A percentile compares a stretch with the other conserved stretches of the same genome.
Conservation (phyloP, 208 protist species). For the Leishmania mexicana region DNA sequence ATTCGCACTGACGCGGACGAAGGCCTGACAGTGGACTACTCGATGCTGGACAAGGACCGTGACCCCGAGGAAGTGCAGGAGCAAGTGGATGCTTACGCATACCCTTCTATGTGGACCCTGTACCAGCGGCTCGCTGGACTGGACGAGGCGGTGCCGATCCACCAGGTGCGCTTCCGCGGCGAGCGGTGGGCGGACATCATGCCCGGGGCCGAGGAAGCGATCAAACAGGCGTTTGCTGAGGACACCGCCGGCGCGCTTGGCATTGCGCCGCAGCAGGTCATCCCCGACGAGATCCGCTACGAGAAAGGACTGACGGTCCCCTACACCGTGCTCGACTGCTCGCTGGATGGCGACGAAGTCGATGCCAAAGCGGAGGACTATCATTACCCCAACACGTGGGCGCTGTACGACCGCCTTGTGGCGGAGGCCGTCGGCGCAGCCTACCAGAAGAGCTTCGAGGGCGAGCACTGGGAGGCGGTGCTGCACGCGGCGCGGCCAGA, state of each 20-base stretch:
- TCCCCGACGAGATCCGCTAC: slow-evolving; percentile 38
- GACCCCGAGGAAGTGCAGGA: slow-evolving; percentile 41
- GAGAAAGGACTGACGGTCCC: slow-evolving; percentile 51
- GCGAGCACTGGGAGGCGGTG: slow-evolving; percentile 54
- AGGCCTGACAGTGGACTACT: slow-evolving; percentile 59
- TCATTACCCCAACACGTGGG: slow-evolving; percentile 56
- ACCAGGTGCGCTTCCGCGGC: slow-evolving; percentile 52
- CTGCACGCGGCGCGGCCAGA: slow-evolving; percentile 32
- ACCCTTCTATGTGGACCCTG: slow-evolving; percentile 58
- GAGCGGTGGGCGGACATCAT: slow-evolving; percentile 48
- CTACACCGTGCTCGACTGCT: slow-evolving; percentile 39
- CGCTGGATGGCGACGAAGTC: slow-evolving; percentile 41
- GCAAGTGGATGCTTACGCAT: slow-evolving; percentile 48
- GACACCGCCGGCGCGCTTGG: slow-evolving; percentile 50
- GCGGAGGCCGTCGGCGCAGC: slow-evolving; percentile 35
- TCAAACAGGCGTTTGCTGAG: slow-evolving; percentile 36
- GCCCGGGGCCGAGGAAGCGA: slow-evolving; percentile 27
- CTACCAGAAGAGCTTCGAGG: slow-evolving; percentile 55
- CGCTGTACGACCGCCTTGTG: slow-evolving; percentile 50
- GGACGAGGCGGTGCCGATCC: slow-evolving; percentile 29
- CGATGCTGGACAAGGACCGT: slow-evolving; percentile 26
- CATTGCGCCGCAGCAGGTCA: slow-evolving; percentile 35
- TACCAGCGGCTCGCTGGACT: slow-evolving; percentile 47
- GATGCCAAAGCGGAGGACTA: slow-evolving; percentile 45
- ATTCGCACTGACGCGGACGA: slow-evolving; percentile 41